These are phyloP conservation scores for Wickerhamiella occidentalis DNA, from an alignment of 805 yeast genomes.

Conservation along the genomic window DNA sequence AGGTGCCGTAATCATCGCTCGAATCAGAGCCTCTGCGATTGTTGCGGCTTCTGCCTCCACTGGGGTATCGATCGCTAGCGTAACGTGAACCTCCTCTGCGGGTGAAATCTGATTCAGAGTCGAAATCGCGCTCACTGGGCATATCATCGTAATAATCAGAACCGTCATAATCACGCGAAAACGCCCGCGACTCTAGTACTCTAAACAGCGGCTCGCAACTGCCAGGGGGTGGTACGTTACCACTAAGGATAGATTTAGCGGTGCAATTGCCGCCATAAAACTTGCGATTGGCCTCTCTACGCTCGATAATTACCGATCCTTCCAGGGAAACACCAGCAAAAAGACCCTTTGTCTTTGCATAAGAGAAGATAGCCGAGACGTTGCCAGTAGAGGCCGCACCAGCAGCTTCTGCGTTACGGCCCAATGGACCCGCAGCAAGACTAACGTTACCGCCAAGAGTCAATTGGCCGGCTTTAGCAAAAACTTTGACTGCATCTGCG, in stretches of 20 bases:
- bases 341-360: slow-evolving; percentile 90
- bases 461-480: slow-evolving; percentile 86
- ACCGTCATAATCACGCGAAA: slow-evolving; percentile 46
- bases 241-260: slow-evolving; percentile 72
- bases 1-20: slow-evolving; percentile 3
- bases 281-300: slow-evolving; percentile 93
- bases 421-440: slow-evolving; percentile 94
- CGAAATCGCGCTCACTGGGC: slow-evolving; percentile 65
- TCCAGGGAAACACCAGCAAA: slow-evolving; percentile 96
- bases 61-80: slow-evolving; percentile 24
- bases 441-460: slow-evolving; percentile 93
- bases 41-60: background rate
- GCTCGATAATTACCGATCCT: slow-evolving; percentile 91
- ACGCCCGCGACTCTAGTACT: slow-evolving; percentile 74
- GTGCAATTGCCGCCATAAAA: slow-evolving; percentile 84
- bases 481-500: slow-evolving; percentile 78
- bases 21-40: slow-evolving; percentile 4
- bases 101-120: slow-evolving; percentile 39
- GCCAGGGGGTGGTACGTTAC: slow-evolving; percentile 87
- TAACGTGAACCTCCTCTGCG: slow-evolving; percentile 9
- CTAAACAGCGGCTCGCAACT: slow-evolving; percentile 79
- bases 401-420: slow-evolving; percentile 95
- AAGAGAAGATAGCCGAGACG: slow-evolving; percentile 84
- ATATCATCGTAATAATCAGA: slow-evolving; percentile 67
- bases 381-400: slow-evolving; percentile 81